These are phyloP conservation scores for Aspergillus fumigatiaffinis DNA, from an alignment of 2,329 filamentous ascomycete species.

Conservation along the genomic window DNA sequence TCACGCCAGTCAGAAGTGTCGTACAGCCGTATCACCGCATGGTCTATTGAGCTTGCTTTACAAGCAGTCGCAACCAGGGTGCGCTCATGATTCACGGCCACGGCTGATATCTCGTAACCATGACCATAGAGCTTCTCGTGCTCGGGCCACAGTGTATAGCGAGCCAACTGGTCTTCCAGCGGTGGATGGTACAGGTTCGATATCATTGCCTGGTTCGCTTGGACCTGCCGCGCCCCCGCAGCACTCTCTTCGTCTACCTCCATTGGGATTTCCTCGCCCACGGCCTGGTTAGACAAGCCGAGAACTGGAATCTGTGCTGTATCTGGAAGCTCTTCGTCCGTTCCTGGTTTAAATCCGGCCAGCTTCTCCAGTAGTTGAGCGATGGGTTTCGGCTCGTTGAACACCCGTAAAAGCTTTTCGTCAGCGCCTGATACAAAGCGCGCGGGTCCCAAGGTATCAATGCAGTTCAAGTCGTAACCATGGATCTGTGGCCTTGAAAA, in stretches of 20 bases:
- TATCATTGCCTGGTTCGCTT: slow-evolving; percentile 18
- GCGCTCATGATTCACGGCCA: slow-evolving; percentile 73
- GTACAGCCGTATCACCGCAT: slow-evolving; percentile 89
- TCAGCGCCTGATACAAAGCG: slow-evolving; percentile 94
- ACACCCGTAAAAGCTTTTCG: slow-evolving; percentile 96
- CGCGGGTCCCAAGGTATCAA: slow-evolving; percentile 67
- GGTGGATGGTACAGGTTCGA: slow-evolving; percentile 70
- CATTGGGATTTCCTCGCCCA: slow-evolving; percentile 46
- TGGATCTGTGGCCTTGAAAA: slow-evolving; percentile 95
- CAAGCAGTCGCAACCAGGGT: slow-evolving; percentile 83
- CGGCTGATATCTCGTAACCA: slow-evolving; percentile 90
- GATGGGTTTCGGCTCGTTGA: slow-evolving; percentile 80
- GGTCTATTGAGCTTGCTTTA: slow-evolving; percentile 85
- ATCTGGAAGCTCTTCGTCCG: slow-evolving; percentile 61
- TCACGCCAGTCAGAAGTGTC: slow-evolving; percentile 86
- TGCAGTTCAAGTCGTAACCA: slow-evolving; percentile 95
- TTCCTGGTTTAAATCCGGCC: slow-evolving; percentile 53
- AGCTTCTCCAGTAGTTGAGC: slow-evolving; percentile 68
- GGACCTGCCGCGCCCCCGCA: slow-evolving; percentile 14
- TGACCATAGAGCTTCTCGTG: slow-evolving; percentile 96
- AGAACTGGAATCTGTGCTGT: slow-evolving; percentile 93
- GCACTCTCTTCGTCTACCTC: slow-evolving; percentile 42
- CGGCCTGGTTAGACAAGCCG: slow-evolving; percentile 92
- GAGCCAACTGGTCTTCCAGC: slow-evolving; percentile 81
- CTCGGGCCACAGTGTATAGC: slow-evolving; percentile 93